These are phyloP conservation scores for Penicillium chermesinum DNA, from an alignment of 495 filamentous ascomycete genomes.

Conservation along the genomic window DNA sequence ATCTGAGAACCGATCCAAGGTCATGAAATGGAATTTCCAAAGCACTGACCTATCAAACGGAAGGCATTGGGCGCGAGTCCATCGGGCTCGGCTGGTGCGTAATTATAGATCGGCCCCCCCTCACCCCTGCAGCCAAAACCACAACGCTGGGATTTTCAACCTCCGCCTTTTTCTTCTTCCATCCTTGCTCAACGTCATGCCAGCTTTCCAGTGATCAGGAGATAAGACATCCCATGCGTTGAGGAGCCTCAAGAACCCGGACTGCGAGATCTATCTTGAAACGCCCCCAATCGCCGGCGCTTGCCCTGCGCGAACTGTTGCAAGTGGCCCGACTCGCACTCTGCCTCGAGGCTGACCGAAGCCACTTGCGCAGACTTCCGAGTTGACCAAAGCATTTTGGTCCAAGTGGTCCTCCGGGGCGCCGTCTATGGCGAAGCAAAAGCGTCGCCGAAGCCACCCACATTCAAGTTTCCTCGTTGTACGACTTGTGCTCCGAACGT, in stretches of 20 bases:
- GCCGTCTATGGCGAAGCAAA: conserved; percentile 1
- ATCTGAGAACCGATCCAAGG: conserved; percentile 2
- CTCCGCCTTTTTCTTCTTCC: conserved; percentile 3
- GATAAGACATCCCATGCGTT: background rate
- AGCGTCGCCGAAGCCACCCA: background rate
- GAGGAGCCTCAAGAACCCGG: background rate
- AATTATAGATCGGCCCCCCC: conserved; percentile 32
- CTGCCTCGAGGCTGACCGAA: background rate
- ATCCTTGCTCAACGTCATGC: background rate
- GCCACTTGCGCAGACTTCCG: background rate
- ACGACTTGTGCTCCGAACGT: too few relatives aligned
- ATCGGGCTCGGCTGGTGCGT: conserved; percentile 16
- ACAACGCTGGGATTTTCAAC: conserved; percentile 29
- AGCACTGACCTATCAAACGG: conserved; percentile 11
- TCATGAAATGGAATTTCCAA: background rate
- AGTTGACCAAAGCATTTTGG: too few relatives aligned
- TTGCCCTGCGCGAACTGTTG: background rate
- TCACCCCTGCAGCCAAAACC: conserved; percentile 39
- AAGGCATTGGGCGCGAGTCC: conserved; percentile 15
- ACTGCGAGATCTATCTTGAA: background rate
- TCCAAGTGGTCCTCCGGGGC: background rate
- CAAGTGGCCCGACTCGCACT: background rate
- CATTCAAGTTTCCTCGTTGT: too few relatives aligned
- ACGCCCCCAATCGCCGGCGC: background rate
- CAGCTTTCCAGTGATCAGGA: background rate